Conservation (phyloP, 2,329 filamentous ascomycete genomes). For the Cladophialophora psammophila region DNA sequence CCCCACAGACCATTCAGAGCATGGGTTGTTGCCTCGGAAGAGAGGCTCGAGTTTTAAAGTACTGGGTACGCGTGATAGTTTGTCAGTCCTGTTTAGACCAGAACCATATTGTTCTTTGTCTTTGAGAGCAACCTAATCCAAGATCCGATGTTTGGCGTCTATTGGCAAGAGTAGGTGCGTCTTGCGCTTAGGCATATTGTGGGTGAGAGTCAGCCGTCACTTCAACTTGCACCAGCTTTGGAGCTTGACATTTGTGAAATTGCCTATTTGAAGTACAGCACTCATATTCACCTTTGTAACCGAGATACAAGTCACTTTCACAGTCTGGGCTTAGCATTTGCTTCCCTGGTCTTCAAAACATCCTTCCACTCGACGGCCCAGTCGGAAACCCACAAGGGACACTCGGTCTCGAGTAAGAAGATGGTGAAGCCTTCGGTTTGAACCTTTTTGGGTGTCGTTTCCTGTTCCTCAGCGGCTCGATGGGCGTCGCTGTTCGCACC, state of each 20-base stretch:
- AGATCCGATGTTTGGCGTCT: too few species aligned
- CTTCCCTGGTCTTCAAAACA: neutral
- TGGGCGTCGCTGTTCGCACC: conserved; percentile 24
- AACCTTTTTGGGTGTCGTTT: conserved; percentile 24
- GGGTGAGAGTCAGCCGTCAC: too few species aligned
- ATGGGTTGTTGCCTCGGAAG: neutral
- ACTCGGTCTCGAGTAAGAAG: conserved; percentile 35
- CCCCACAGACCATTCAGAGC: too few species aligned
- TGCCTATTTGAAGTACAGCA: neutral
- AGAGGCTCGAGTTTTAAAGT: neutral
- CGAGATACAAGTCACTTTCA: neutral
- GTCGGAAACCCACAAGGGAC: conserved; percentile 28
- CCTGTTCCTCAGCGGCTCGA: conserved; percentile 16
- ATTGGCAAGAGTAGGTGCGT: too few species aligned
- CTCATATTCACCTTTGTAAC: neutral
- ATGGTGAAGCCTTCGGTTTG: conserved; percentile 27
- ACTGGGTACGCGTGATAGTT: neutral
- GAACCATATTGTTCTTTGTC: neutral
- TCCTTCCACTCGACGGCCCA: conserved; percentile 24
- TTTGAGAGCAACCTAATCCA: too few species aligned
- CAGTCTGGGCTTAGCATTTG: neutral
- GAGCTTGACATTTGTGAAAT: neutral
- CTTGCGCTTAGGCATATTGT: too few species aligned
- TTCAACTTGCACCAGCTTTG: neutral
- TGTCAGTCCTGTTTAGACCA: neutral